Evolutionary conservation across 75 land plant species (phyloP).

Genomic region (Larix kaempferi): DNA sequence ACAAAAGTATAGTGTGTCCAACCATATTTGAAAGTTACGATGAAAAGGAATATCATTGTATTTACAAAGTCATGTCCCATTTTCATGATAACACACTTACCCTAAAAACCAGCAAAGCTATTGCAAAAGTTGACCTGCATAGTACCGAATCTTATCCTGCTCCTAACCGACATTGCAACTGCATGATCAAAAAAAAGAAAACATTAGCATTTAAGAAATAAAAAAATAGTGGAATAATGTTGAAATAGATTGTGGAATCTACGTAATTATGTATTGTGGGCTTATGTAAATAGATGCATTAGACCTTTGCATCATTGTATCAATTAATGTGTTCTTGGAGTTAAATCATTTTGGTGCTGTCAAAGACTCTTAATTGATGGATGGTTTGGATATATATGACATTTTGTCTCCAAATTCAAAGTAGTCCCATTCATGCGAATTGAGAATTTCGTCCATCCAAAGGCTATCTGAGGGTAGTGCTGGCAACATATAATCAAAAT

Average conservation of each 20-base stretch:
- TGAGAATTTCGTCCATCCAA: not conserved
- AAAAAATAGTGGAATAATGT: not conserved
- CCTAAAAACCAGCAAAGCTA: not conserved
- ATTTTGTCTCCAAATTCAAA: not conserved
- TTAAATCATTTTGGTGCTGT: not conserved
- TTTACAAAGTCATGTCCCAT: too few relatives aligned
- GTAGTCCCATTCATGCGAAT: not conserved
- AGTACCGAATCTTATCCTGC: not conserved
- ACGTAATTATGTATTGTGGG: not conserved
- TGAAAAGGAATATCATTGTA: too few relatives aligned
- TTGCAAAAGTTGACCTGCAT: not conserved
- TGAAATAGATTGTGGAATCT: not conserved
- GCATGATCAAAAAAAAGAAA: not conserved
- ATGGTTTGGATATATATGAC: not conserved
- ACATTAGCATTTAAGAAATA: not conserved
- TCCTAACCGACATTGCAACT: not conserved
- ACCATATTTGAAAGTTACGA: too few relatives aligned
- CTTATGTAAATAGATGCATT: too few relatives aligned
- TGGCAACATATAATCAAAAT: not conserved
- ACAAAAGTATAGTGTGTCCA: too few relatives aligned
- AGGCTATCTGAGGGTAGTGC: slow-evolving; percentile 8
- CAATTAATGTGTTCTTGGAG: not conserved
- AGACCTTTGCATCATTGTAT: slow-evolving; percentile 8
- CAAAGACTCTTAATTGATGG: slow-evolving; percentile 3
- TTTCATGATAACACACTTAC: not conserved